Evolutionary conservation across 2,329 filamentous ascomycete species (phyloP).

Genomic region (Ophiostoma himal-ulmi): DNA sequence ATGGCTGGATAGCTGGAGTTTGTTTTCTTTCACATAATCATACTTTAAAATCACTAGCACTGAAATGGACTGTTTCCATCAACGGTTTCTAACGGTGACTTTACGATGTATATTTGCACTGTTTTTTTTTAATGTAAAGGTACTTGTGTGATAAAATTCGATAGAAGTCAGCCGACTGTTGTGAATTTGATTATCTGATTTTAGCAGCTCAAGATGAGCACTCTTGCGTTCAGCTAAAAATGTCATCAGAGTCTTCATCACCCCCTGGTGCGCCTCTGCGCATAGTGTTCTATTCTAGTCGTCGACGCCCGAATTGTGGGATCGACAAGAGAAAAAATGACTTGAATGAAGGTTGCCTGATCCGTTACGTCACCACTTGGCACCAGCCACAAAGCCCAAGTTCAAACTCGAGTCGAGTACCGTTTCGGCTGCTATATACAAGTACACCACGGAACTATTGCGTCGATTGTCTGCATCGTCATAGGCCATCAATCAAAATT

Average conservation of each 20-base stretch:
- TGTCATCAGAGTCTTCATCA: not conserved
- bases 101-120: not conserved
- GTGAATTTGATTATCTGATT: not conserved
- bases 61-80: not conserved
- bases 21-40: not conserved
- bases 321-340: not conserved
- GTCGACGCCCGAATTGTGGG: not conserved
- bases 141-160: not conserved
- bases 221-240: not conserved
- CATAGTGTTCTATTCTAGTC: not conserved
- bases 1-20: not conserved
- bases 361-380: conserved; percentile 6
- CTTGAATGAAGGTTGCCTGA: not conserved
- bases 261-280: not conserved
- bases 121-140: not conserved
- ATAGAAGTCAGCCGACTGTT: not conserved
- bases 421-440: not conserved
- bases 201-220: not conserved
- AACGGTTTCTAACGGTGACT: not conserved
- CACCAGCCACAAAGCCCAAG: not conserved
- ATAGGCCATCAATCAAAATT: not conserved
- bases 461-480: not conserved
- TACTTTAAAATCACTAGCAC: not conserved
- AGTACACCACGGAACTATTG: not conserved
- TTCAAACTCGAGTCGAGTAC: not conserved